phyloP scores from a whole-genome alignment of 768 basidiomycete genomes.

The Phanerodontia chrysosporium region DNA sequence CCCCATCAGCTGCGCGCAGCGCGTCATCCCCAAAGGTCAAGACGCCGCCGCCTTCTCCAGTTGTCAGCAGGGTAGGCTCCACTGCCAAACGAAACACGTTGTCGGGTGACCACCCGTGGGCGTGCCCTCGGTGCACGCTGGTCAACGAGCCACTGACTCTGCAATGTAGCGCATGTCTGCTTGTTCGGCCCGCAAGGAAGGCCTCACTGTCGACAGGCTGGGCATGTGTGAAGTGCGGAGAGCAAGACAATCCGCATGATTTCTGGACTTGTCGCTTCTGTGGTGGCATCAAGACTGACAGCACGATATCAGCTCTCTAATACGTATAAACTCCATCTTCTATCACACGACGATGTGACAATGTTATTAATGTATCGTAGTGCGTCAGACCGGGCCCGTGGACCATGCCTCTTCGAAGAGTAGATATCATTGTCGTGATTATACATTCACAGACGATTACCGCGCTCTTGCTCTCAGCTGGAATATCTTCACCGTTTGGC shows the following conservation, averaged over 20 bases:
- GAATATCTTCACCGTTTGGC: constrained; percentile 41
- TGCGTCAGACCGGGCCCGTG: neutral
- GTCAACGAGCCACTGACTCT: constrained; percentile 45
- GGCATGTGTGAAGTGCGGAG: constrained; percentile 63
- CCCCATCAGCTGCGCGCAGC: neutral
- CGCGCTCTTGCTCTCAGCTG: constrained; percentile 24
- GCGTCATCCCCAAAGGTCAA: neutral
- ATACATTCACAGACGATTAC: neutral
- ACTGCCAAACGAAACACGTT: neutral
- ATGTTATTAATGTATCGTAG: no score
- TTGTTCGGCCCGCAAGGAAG: constrained; percentile 29
- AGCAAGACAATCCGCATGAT: constrained; percentile 54
- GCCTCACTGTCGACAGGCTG: constrained; percentile 36
- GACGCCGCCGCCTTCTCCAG: constrained; percentile 12
- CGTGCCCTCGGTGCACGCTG: constrained; percentile 56
- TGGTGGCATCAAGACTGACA: constrained; percentile 52
- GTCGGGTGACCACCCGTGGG: constrained; percentile 23
- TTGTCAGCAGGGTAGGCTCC: neutral
- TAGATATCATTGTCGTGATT: neutral
- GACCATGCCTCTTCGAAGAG: neutral
- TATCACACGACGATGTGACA: no score
- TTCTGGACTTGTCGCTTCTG: constrained; percentile 77
- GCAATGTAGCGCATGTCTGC: constrained; percentile 60
- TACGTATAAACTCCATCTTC: no score
- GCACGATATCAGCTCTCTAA: neutral